Evolutionary conservation across 2,329 filamentous ascomycete species (phyloP).

Genomic region (Cryphonectria japonica): DNA sequence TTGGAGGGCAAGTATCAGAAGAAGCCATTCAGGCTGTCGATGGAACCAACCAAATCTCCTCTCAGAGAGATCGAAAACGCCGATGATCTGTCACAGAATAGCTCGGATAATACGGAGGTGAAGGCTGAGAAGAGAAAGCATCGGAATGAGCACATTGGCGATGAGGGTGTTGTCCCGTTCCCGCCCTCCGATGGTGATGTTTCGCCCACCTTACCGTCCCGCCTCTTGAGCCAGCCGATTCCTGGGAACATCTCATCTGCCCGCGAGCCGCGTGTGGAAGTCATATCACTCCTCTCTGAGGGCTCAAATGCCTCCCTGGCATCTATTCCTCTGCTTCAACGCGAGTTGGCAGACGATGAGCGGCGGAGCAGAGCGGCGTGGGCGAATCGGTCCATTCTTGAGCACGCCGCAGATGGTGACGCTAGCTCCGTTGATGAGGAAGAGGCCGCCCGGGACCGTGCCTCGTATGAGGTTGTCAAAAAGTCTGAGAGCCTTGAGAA

Average conservation of each 20-base stretch:
- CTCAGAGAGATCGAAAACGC: conserved; percentile 6
- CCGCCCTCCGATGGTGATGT: conserved; percentile 33
- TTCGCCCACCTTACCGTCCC: conserved; percentile 20
- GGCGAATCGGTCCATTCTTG: conserved; percentile 59
- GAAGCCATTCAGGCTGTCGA: conserved; percentile 47
- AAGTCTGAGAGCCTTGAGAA: conserved; percentile 57
- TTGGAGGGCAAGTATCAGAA: conserved; percentile 84
- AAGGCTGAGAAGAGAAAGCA: conserved; percentile 50
- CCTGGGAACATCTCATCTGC: conserved; percentile 29
- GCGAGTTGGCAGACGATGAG: conserved; percentile 60
- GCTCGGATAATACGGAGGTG: conserved; percentile 28
- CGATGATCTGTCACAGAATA: conserved; percentile 12
- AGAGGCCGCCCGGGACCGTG: conserved; percentile 39
- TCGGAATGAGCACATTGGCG: conserved; percentile 49
- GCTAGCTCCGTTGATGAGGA: conserved; percentile 30
- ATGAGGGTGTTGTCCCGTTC: conserved; percentile 43
- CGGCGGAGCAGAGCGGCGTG: conserved; percentile 51
- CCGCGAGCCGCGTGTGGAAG: conserved; percentile 39
- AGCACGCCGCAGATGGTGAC: conserved; percentile 48
- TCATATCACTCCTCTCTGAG: conserved; percentile 57
- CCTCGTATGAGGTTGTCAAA: conserved; percentile 59
- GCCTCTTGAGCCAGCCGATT: conserved; percentile 32
- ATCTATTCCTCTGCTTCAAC: conserved; percentile 76
- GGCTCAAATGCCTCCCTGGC: conserved; percentile 75
- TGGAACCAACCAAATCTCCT: conserved; percentile 38